Conservation (phyloP, 495 filamentous ascomycete genomes). For the Aspergillus egyptiacus region DNA sequence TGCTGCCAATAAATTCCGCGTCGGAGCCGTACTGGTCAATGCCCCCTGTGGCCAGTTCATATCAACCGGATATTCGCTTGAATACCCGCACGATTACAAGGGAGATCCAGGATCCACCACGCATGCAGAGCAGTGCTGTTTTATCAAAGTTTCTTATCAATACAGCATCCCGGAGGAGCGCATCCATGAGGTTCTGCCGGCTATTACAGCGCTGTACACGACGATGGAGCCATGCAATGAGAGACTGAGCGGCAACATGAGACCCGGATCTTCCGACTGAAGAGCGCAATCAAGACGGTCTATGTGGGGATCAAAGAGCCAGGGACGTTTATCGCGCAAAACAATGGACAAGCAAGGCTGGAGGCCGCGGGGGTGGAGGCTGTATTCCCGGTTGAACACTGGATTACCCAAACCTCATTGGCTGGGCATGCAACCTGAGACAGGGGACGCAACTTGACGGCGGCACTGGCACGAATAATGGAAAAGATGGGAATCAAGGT, state of each 20-base stretch:
- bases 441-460: too few relatives aligned
- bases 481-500: too few relatives aligned
- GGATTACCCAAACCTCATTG: constrained; percentile 22
- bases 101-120: constrained; percentile 37
- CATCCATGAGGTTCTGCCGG: constrained; percentile 32
- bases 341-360: constrained; percentile 19
- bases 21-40: constrained; percentile 30
- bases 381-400: constrained; percentile 20
- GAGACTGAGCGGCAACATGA: constrained; percentile 29
- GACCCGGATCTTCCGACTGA: constrained; percentile 25
- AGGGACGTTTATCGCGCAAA: constrained; percentile 25
- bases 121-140: constrained; percentile 44
- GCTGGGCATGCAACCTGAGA: constrained; percentile 22
- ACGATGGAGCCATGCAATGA: constrained; percentile 35
- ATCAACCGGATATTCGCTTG: constrained; percentile 28
- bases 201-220: constrained; percentile 32
- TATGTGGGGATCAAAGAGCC: constrained; percentile 31
- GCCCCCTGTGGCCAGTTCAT: constrained; percentile 18
- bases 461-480: too few relatives aligned
- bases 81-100: constrained; percentile 26
- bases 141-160: constrained; percentile 41
- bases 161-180: constrained; percentile 33
- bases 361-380: constrained; percentile 22
- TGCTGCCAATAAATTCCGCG: constrained; percentile 27
- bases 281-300: constrained; percentile 23